These are phyloP conservation scores for Flagelloscypha sp. DNA, from an alignment of 768 basidiomycete species.

Conservation along the genomic window DNA sequence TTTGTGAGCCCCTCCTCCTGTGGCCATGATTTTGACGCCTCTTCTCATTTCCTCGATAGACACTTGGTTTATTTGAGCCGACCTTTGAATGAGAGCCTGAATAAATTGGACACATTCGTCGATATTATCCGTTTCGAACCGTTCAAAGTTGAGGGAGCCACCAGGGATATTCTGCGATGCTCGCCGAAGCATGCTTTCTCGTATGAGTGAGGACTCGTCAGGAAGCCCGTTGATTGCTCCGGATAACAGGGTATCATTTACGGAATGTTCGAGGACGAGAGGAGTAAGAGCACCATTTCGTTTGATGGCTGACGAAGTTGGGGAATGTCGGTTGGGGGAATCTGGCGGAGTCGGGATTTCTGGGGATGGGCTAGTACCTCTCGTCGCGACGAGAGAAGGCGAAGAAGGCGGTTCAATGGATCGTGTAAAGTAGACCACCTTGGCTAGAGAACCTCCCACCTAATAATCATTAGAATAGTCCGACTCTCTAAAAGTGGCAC, in stretches of 20 bases:
- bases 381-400: conserved; percentile 57
- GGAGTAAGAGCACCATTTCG: conserved; percentile 77
- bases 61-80: conserved; percentile 80
- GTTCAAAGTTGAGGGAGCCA: conserved; percentile 94
- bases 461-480: conserved; percentile 24
- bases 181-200: conserved; percentile 59
- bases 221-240: conserved; percentile 29
- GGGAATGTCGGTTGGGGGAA: conserved; percentile 22
- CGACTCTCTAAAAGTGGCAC: conserved; percentile 6
- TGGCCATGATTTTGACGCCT: conserved; percentile 95
- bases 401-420: conserved; percentile 81
- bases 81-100: conserved; percentile 75
- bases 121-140: conserved; percentile 91
- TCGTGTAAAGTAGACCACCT: conserved; percentile 97
- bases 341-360: conserved; percentile 18
- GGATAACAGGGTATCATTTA: conserved; percentile 23
- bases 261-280: conserved; percentile 54
- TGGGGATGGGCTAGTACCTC: conserved; percentile 41
- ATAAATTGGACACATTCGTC: conserved; percentile 81
- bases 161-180: conserved; percentile 85
- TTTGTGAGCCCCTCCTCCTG: conserved; percentile 93
- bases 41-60: conserved; percentile 84
- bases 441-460: conserved; percentile 96
- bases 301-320: conserved; percentile 29
- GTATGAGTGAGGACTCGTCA: conserved; percentile 38